phyloP scores from a whole-genome alignment of 768 basidiomycete species.

The Clitopilus passeckerianus region DNA sequence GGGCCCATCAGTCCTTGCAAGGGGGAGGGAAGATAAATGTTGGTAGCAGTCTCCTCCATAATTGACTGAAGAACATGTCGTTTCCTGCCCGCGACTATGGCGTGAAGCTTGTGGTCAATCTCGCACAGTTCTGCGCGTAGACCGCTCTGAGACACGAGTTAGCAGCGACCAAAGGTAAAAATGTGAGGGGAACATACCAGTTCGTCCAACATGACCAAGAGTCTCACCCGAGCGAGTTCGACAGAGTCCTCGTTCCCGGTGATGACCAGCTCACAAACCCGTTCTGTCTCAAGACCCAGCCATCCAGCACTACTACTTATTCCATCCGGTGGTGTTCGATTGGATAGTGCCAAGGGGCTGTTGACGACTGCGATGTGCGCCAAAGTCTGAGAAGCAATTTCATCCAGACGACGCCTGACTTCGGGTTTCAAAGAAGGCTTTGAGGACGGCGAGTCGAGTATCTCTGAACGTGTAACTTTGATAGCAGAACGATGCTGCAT shows the following conservation, averaged over 20 bases:
- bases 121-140: slow-evolving; percentile 88
- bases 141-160: slow-evolving; percentile 58
- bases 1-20: slow-evolving; percentile 81
- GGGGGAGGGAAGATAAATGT: slow-evolving; percentile 91
- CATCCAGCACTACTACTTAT: slow-evolving; percentile 75
- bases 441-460: slow-evolving; percentile 79
- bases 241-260: slow-evolving; percentile 87
- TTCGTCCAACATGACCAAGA: slow-evolving; percentile 94
- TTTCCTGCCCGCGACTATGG: slow-evolving; percentile 87
- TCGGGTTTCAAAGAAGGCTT: slow-evolving; percentile 79
- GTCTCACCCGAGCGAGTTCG: slow-evolving; percentile 83
- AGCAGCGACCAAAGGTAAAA: slow-evolving; percentile 2
- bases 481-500: slow-evolving; percentile 77
- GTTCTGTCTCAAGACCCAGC: slow-evolving; percentile 90
- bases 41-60: slow-evolving; percentile 95
- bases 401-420: slow-evolving; percentile 83
- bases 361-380: slow-evolving; percentile 95
- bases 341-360: slow-evolving; percentile 69
- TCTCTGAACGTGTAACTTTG: slow-evolving; percentile 89
- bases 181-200: slow-evolving; percentile 51
- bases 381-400: slow-evolving; percentile 88
- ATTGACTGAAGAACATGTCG: slow-evolving; percentile 84
- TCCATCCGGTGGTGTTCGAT: slow-evolving; percentile 71
- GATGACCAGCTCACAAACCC: slow-evolving; percentile 89
- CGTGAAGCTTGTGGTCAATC: slow-evolving; percentile 92